Base-by-base conservation (phyloP, 441 rosid genomes). In the Iberis amara region DNA sequence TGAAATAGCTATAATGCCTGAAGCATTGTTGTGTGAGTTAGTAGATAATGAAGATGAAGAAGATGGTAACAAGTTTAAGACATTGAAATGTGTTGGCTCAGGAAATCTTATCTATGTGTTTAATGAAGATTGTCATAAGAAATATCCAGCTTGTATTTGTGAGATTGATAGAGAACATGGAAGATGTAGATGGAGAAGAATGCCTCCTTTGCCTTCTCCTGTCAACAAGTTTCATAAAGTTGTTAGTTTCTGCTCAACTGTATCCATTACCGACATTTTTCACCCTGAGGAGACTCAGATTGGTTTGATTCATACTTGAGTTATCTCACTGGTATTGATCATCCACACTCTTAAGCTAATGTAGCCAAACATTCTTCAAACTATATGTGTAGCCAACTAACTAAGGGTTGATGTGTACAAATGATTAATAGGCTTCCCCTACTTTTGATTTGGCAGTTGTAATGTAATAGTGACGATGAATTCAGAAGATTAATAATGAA, bases 71-170 rank as follows among this genome's bases (percentile, higher is more conserved):
- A 85, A 73, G 59, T 88, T 72, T 45, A 89, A 78, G 7, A 81
- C 77, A 68, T 68, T 88, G 80, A 88, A 83, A 77, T 85, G 96
- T 32, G 84, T 81, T n/a, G 94, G 89, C 11, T 59, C 74, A 43
- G 94, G 94, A 18, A 69, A 74, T 54, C 71, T 85, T 44, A 43
- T 88, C 0, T 85, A 85, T 55, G 89, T 88, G 37, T 82, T 85
- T 56, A 81, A 85, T 43, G 89, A 83, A 56, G 91, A 88, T 55
- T 73, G 74, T 56, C 91, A 85, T 63, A 76, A 76, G 62, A 83
- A 70, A 24, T 89, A 81, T 71, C 95, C 96, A 11, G 87, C 96
- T 72, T 89, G 92, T 61, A 60, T 85, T 4, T 83, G 89, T 61
- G 81, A 83, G 73, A 74, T 89, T 21, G 42, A 39, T 39, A 56